Base-by-base conservation (phyloP, 805 yeast genomes). In the Ogataea nakhonphanomensis region DNA sequence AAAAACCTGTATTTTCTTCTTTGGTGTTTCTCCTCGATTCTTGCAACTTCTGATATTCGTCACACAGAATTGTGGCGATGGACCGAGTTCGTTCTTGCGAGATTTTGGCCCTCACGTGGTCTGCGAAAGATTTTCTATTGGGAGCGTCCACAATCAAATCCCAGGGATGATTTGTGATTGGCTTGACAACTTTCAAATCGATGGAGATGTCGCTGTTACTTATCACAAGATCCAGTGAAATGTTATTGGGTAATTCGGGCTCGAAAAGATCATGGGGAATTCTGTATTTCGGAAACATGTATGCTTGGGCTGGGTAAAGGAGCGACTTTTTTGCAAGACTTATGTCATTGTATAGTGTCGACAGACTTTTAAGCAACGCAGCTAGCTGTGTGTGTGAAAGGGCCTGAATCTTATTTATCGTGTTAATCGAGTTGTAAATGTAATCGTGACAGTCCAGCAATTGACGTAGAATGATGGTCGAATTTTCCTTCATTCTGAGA, bases 111-210 rank as follows among this genome's bases (percentile, higher is more conserved):
- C 81, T 63, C 21, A 83, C 63, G 21, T 62, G 63, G 57, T 84
- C 91, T 4, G 78, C 73, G 52, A 77, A 71, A 4, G 85, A 76
- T 31, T 41, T 32, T 37, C 67, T 65, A 0, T 78, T 78, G 3
- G 58, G 53, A 5, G 53, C 38, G 7, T 63, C 61, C 41, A 78
- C 73, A 5, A 80, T 69, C 4, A 69, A 62, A 44, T 73, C 63
- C 90, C 90, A 84, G 1, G 90, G 90, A 42, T 65, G 67, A 44
- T 73, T 78, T 0, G 69, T 69, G 7, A 82, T 70, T 15, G 61
- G 61, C 25, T 62, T 65, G 26, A 82, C 54, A 37, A 71, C 70
- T 52, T 77, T 74, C 41, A 81, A 60, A 39, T 82, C 89, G 6
- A 81, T 59, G 17, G 81, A 69, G 3, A 82, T 55, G 51, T 84